Percentiles rank a stretch among this genome's conserved stretches.
Conservation (phyloP, 2,329 filamentous ascomycete genomes). For the Fusarium sp. region DNA sequence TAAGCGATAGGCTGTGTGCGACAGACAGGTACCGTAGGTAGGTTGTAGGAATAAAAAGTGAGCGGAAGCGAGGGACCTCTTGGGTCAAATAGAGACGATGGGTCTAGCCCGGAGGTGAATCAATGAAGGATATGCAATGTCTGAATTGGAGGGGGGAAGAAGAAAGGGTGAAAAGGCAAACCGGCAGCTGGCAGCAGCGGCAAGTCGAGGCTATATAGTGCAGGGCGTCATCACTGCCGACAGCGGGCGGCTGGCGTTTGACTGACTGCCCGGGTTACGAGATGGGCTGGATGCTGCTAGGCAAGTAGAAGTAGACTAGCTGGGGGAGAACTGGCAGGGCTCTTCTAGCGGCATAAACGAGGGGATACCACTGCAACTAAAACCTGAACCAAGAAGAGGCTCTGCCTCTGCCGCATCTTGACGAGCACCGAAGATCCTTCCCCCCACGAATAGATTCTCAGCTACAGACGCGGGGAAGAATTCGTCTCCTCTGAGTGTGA, state of each 20-base stretch:
- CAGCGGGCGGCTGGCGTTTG: conserved; percentile 16
- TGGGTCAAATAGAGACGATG: conserved; percentile 17
- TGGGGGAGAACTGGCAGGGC: not conserved
- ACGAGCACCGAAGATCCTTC: not conserved
- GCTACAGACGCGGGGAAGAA: conserved; percentile 22
- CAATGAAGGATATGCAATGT: conserved; percentile 10
- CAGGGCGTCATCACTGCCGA: conserved; percentile 19
- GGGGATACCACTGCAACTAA: conserved; percentile 1
- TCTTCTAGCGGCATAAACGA: conserved; percentile 26
- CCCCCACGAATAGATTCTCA: conserved; percentile 24
- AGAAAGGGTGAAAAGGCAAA: conserved; percentile 1
- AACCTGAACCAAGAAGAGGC: conserved; percentile 31
- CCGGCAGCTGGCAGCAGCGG: conserved; percentile 10
- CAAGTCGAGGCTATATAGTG: conserved; percentile 25
- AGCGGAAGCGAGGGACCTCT: conserved; percentile 30
- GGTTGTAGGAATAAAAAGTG: not conserved
- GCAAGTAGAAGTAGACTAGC: not conserved
- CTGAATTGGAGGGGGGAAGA: not conserved
- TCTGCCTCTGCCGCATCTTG: conserved; percentile 23
- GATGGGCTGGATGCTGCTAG: not conserved
- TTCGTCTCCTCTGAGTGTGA: conserved; percentile 7
- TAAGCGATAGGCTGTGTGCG: conserved; percentile 12
- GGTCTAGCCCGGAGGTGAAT: conserved; percentile 31
- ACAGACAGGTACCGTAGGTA: not conserved
- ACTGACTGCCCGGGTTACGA: conserved; percentile 10